Percentiles rank a stretch among this genome's conserved stretches.
These are phyloP conservation scores for Alternaria sp. DNA, from an alignment of 2,329 filamentous ascomycete genomes.

Conservation along the genomic window DNA sequence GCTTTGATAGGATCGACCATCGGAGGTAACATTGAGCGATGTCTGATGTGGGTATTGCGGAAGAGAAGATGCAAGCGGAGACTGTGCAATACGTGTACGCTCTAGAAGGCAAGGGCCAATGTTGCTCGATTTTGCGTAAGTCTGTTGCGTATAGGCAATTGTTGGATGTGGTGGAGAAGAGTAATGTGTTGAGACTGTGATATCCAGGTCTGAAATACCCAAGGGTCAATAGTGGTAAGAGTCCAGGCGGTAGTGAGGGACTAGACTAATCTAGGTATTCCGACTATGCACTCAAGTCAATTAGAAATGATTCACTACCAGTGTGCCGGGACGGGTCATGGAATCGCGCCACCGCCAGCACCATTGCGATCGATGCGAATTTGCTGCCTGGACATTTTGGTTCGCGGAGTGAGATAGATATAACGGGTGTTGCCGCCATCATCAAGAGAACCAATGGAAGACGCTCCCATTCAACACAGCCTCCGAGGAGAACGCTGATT, in stretches of 20 bases:
- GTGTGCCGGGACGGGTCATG: neutral
- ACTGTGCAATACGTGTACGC: neutral
- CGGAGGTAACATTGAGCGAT: constrained; percentile 5
- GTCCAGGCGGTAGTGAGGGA: constrained; percentile 3
- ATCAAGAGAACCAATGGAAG: constrained; percentile 15
- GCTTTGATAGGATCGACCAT: constrained; percentile 15
- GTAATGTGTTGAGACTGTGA: neutral
- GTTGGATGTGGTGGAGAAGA: neutral
- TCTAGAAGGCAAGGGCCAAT: neutral
- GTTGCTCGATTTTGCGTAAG: neutral
- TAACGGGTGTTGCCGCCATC: neutral
- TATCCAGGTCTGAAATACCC: neutral
- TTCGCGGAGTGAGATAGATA: constrained; percentile 2
- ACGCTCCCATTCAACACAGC: constrained; percentile 22
- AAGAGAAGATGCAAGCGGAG: neutral
- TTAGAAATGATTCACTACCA: constrained; percentile 15
- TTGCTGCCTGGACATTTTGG: constrained; percentile 12
- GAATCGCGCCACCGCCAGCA: constrained; percentile 10
- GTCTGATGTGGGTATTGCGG: neutral
- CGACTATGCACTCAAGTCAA: neutral
- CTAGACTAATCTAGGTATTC: neutral
- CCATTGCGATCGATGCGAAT: neutral
- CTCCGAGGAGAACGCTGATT: constrained; percentile 7
- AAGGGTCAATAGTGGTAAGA: neutral
- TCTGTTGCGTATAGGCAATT: neutral